Evolutionary conservation across 2,329 filamentous ascomycete genomes (phyloP).

Genomic region (Didymella sp.): DNA sequence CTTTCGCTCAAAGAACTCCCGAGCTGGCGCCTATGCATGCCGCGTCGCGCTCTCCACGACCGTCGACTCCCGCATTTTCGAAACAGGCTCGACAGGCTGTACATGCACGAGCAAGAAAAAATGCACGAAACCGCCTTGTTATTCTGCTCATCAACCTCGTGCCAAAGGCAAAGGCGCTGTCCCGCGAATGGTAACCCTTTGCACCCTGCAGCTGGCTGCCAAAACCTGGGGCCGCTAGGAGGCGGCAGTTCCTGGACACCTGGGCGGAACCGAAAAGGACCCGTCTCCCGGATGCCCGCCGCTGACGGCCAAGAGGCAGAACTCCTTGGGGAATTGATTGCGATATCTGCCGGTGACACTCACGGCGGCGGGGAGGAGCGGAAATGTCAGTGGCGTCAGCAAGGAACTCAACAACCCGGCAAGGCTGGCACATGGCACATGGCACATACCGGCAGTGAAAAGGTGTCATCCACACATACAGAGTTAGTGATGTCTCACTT

Average conservation of each 20-base stretch:
- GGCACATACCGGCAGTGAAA: conserved; percentile 12
- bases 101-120: neutral
- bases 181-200: conserved; percentile 8
- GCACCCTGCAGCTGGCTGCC: neutral
- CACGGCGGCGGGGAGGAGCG: conserved; percentile 19
- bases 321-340: conserved; percentile 6
- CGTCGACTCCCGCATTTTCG: neutral
- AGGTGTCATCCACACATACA: conserved; percentile 2
- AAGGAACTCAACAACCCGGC: conserved; percentile 2
- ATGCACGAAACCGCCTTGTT: neutral
- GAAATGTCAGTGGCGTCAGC: conserved; percentile 13
- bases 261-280: conserved; percentile 14
- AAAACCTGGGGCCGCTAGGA: conserved; percentile 16
- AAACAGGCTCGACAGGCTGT: neutral
- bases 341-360: conserved; percentile 11
- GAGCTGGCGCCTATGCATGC: conserved; percentile 4
- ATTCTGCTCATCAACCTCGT: neutral
- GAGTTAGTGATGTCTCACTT: conserved; percentile 16
- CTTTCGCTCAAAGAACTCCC: neutral
- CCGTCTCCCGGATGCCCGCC: conserved; percentile 7
- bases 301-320: conserved; percentile 3
- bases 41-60: neutral
- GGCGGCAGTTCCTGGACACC: conserved; percentile 4
- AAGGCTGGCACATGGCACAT: conserved; percentile 21
- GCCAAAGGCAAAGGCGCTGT: neutral